Evolutionary conservation across 1,139 yeast species (phyloP).

Genomic region (Magnusiomyces sp.): DNA sequence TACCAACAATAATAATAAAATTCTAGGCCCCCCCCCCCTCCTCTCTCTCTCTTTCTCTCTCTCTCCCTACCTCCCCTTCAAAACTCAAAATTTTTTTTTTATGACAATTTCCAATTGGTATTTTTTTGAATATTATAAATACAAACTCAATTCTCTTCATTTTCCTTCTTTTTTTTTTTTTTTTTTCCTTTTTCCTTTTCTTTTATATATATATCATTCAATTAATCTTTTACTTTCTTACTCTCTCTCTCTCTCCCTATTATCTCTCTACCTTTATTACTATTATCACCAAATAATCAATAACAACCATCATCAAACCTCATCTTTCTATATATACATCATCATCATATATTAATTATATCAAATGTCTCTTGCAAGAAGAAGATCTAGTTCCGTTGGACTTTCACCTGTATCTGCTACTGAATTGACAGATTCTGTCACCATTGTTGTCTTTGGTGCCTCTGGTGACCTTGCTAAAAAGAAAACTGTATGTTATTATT

Average conservation of each 20-base stretch:
- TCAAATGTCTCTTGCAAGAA: conserved; percentile 8
- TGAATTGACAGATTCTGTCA: conserved; percentile 1
- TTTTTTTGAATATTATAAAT: neutral
- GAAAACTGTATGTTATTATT: conserved; percentile 68
- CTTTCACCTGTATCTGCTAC: neutral
- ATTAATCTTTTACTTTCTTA: neutral
- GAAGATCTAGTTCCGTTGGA: conserved; percentile 2
- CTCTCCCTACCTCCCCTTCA: too few species aligned
- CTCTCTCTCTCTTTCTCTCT: too few species aligned
- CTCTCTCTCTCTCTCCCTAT: neutral
- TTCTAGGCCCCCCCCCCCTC: too few species aligned
- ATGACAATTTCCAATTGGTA: too few species aligned
- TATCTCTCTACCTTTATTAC: neutral
- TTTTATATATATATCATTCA: neutral
- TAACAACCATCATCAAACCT: neutral
- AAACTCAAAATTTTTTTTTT: too few species aligned
- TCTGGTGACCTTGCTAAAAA: conserved; percentile 96
- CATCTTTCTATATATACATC: neutral
- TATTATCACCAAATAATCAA: neutral
- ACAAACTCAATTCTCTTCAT: neutral
- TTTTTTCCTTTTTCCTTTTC: conserved; percentile 5
- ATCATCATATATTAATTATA: neutral
- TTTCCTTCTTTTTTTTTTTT: conserved; percentile 2
- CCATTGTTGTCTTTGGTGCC: conserved; percentile 84
- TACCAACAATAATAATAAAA: too few species aligned